Evolutionary conservation across 2,329 filamentous ascomycete genomes (phyloP).

Genomic region (Karstenula rhodostoma): DNA sequence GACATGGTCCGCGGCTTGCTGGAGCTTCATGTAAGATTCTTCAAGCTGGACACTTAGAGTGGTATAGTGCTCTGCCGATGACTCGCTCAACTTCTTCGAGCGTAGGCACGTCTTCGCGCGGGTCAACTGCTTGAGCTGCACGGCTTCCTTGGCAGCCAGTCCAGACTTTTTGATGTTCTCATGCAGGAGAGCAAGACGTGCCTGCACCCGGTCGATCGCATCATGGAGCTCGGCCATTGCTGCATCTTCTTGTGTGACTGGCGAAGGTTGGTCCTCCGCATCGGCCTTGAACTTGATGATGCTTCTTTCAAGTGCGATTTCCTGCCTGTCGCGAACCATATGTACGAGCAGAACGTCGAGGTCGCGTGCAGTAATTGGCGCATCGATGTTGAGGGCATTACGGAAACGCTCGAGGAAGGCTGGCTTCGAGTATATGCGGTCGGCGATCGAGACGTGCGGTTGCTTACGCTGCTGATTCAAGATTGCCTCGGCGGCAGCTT

Average conservation of each 20-base stretch:
- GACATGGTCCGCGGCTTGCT: conserved; percentile 85
- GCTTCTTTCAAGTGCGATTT: conserved; percentile 80
- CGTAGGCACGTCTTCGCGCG: conserved; percentile 80
- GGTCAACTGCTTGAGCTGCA: conserved; percentile 75
- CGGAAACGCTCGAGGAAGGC: conserved; percentile 47
- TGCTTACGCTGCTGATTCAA: conserved; percentile 46
- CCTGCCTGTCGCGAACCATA: conserved; percentile 68
- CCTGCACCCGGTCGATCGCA: conserved; percentile 72
- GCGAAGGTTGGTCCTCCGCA: conserved; percentile 51
- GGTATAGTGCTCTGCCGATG: conserved; percentile 73
- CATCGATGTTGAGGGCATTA: conserved; percentile 33
- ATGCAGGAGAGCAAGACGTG: conserved; percentile 72
- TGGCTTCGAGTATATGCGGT: conserved; percentile 45
- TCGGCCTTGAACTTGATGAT: conserved; percentile 72
- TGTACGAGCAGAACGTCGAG: conserved; percentile 73
- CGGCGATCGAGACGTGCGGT: conserved; percentile 38
- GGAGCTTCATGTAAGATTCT: conserved; percentile 80
- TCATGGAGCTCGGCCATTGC: conserved; percentile 82
- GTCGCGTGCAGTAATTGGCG: conserved; percentile 61
- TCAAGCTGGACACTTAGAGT: conserved; percentile 83
- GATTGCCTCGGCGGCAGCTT: conserved; percentile 59
- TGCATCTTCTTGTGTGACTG: conserved; percentile 78
- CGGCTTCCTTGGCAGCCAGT: conserved; percentile 70
- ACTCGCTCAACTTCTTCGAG: conserved; percentile 82
- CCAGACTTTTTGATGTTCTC: conserved; percentile 60